Evolutionary conservation across 2,329 filamentous ascomycete genomes (phyloP).

Genomic region (Colletotrichum simmondsii): DNA sequence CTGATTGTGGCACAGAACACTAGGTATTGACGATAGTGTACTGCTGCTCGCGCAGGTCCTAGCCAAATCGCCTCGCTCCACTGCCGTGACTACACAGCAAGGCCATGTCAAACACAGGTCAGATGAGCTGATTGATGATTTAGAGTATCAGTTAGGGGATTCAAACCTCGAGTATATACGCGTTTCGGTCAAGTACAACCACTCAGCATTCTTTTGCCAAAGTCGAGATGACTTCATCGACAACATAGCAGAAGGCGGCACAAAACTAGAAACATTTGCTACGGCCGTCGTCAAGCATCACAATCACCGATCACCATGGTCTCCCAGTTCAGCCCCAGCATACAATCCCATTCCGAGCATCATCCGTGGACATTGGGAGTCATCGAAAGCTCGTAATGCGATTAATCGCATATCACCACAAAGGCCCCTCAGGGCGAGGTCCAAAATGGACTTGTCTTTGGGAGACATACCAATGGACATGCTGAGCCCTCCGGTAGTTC

Average conservation of each 20-base stretch:
- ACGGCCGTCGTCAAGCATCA: slow-evolving; percentile 62
- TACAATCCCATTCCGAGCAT: slow-evolving; percentile 55
- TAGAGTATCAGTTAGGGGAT: slow-evolving; percentile 66
- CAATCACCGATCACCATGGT: slow-evolving; percentile 63
- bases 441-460: neutral
- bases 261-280: slow-evolving; percentile 62
- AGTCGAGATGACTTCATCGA: slow-evolving; percentile 36
- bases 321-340: slow-evolving; percentile 50
- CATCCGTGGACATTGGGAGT: slow-evolving; percentile 58
- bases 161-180: slow-evolving; percentile 60
- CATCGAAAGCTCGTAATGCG: slow-evolving; percentile 53
- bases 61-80: slow-evolving; percentile 38
- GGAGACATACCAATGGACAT: neutral
- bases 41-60: slow-evolving; percentile 61
- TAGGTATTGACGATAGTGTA: slow-evolving; percentile 55
- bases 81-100: slow-evolving; percentile 1
- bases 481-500: slow-evolving; percentile 11
- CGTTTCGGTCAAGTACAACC: slow-evolving; percentile 63
- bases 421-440: slow-evolving; percentile 4
- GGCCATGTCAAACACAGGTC: slow-evolving; percentile 53
- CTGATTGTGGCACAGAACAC: slow-evolving; percentile 44
- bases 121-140: slow-evolving; percentile 67
- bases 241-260: slow-evolving; percentile 54
- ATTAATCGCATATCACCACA: slow-evolving; percentile 47
- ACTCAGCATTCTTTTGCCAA: slow-evolving; percentile 63